Conservation (phyloP, 495 filamentous ascomycete species). For the Daldinia concentrica region DNA sequence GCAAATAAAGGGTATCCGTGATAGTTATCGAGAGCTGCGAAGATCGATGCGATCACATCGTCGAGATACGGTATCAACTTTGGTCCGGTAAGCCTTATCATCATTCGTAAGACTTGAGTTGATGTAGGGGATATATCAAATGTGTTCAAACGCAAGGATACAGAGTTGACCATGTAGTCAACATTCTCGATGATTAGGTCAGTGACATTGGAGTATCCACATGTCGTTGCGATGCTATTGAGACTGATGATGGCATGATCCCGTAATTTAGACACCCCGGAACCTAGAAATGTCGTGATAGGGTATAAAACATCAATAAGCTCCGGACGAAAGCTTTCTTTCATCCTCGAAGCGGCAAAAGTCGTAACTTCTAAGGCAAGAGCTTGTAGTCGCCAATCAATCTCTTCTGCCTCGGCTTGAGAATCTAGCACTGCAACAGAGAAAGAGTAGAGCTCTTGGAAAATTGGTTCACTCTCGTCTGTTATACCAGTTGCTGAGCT, state of each 20-base stretch:
- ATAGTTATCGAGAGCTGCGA: slow-evolving; percentile 88
- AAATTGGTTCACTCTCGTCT: slow-evolving; percentile 62
- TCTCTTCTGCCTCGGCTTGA: slow-evolving; percentile 57
- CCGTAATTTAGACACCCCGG: slow-evolving; percentile 71
- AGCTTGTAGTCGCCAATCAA: slow-evolving; percentile 76
- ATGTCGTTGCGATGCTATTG: slow-evolving; percentile 77
- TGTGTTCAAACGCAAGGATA: slow-evolving; percentile 86
- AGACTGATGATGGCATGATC: slow-evolving; percentile 85
- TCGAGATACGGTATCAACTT: slow-evolving; percentile 87
- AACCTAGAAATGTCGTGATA: slow-evolving; percentile 84
- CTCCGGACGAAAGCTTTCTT: slow-evolving; percentile 78
- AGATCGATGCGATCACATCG: slow-evolving; percentile 87
- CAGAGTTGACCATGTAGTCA: slow-evolving; percentile 95
- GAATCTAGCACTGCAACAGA: slow-evolving; percentile 71
- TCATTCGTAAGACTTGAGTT: slow-evolving; percentile 91
- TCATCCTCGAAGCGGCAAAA: slow-evolving; percentile 72
- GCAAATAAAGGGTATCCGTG: slow-evolving; percentile 92
- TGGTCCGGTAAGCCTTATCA: slow-evolving; percentile 87
- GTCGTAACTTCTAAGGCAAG: slow-evolving; percentile 79
- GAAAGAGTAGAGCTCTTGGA: slow-evolving; percentile 82
- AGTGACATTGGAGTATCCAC: slow-evolving; percentile 77
- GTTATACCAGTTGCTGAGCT: slow-evolving; percentile 48
- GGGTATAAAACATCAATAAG: slow-evolving; percentile 93
- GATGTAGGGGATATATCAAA: slow-evolving; percentile 92
- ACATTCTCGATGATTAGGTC: slow-evolving; percentile 90